Evolutionary conservation across 2,329 filamentous ascomycete species (phyloP), one percentile per base, ranked within the genome.

Genomic region (Chaetomiaceae sp.): DNA sequence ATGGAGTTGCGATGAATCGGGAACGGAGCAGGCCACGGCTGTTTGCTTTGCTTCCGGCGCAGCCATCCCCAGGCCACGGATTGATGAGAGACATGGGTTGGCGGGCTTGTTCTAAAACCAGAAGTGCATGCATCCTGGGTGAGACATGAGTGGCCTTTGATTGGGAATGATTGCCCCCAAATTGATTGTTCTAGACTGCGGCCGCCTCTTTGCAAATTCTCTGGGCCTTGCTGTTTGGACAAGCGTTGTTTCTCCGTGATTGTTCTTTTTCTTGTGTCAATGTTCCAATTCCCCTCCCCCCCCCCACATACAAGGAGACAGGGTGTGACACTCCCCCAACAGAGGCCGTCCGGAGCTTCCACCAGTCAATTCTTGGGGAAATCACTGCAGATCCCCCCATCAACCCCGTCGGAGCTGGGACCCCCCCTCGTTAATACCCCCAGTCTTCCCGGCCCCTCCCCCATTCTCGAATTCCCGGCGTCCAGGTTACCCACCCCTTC

Each of bases 401-500:
- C 16, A 14, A 5, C 2, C 11, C 16, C 25, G 25, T 27, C n/a
- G n/a, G n/a, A n/a, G n/a, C n/a, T n/a, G n/a, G 25, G 25, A 27
- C 25, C 25, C 36, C 18, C 18, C 18, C 36, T 23, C 18, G 16
- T 21, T 40, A 27, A 29, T 29, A 5, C 14, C 44, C 36, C 29
- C 37, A 32, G 32, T 44, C 23, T 16, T 23, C 33, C 10, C 33
- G 20, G 30, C 47, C 30, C 30, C 25, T 50, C 30, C 38, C 11
- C 33, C 23, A 33, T 36, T 21, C 51, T 32, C 43, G 43, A 49
- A 48, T 56, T 60, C 56, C 60, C 60, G 51, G 40, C 23, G 51
- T 36, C 60, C 56, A 57, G 59, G 60, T 61, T 60, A 53, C 44
- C 46, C 58, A 54, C 33, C 48, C 47, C 23, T 14, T 48, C 42